Evolutionary conservation across 2,329 filamentous ascomycete genomes (phyloP), one percentile per base, ranked within the genome.

Genomic region (Apiospora saccharicola): DNA sequence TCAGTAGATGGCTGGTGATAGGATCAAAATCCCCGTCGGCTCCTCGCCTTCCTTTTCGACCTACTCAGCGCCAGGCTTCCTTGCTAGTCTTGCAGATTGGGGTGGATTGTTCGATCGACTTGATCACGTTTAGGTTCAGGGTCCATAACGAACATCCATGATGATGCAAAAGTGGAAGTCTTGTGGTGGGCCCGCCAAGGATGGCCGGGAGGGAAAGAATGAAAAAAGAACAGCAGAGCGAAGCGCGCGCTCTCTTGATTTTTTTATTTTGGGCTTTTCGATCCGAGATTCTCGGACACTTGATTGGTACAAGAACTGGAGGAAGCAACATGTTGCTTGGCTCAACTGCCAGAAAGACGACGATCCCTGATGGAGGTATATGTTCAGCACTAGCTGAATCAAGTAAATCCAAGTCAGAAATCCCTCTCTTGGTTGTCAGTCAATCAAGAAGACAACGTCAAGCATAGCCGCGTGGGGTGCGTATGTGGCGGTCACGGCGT

Each of bases 11-110:
- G 53, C 64, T 30, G 72, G 69, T 76, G 73, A 76, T 77, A 76
- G 75, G 76, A 74, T 73, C 49, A 68, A 51, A 71, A 71, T 71
- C 75, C 75, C 73, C 75, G 76, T 75, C 73, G 67, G 72, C 70
- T 74, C 71, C 69, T 73, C 71, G 70, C 67, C 68, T 71, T 71
- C 67, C 37, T 71, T 71, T 69, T 34, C 51, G 44, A 26, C 37
- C 49, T 51, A 26, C 10, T 4, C 47, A 57, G 34, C 34, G 24
- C 26, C 44, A 30, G 69, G 69, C 53, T 71, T 64, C 44, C 67
- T 69, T 49, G 67, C 68, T 70, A 53, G 68, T 57, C 68, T 51
- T 70, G 68, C 68, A 70, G 68, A 70, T 70, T 70, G 30, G 49
- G 68, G 46, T 41, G 68, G 34, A 12, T 70, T 68, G 67, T 47